Percentiles rank a stretch among this genome's conserved stretches.
Evolutionary conservation across 208 protist genomes (phyloP).

Genomic region (Acanthamoeba castellanii): DNA sequence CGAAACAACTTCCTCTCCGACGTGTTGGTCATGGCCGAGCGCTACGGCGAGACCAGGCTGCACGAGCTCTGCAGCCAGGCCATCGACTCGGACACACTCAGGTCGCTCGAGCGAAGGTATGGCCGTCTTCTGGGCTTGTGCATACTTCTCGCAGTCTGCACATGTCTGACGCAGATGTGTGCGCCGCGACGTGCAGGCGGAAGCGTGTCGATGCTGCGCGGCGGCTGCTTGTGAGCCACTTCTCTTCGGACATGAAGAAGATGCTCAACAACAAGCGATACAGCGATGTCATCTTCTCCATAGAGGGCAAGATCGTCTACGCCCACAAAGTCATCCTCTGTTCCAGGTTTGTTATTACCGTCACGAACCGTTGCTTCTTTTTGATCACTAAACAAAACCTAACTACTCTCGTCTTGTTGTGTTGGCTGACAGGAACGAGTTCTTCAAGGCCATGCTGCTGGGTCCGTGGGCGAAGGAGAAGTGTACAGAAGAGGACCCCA

Average conservation of each 20-base stretch:
- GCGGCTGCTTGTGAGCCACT: not conserved
- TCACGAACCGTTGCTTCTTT: no score
- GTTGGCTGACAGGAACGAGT: not conserved
- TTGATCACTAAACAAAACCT: not conserved
- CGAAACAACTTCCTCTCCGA: not conserved
- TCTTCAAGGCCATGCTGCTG: conserved; percentile 65
- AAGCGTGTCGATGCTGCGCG: not conserved
- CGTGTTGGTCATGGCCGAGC: conserved; percentile 58
- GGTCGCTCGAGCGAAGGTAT: not conserved
- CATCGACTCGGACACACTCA: conserved; percentile 20
- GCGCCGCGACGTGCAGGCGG: not conserved
- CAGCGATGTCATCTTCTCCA: conserved; percentile 55
- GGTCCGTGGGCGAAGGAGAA: conserved; percentile 12
- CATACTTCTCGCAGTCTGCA: not conserved
- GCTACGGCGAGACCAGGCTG: conserved; percentile 26
- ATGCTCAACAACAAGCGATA: conserved; percentile 50
- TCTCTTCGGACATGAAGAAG: conserved; percentile 26
- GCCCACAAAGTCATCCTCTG: conserved; percentile 51
- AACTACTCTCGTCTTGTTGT: no score
- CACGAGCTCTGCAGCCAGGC: conserved; percentile 32
- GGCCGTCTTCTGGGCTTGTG: not conserved
- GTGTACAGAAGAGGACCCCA: not conserved
- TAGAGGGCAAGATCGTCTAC: conserved; percentile 52
- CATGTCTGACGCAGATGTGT: not conserved
- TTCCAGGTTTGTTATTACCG: not conserved